phyloP scores from a whole-genome alignment of 345 rosid genomes.

The Melastoma malabathricum region DNA sequence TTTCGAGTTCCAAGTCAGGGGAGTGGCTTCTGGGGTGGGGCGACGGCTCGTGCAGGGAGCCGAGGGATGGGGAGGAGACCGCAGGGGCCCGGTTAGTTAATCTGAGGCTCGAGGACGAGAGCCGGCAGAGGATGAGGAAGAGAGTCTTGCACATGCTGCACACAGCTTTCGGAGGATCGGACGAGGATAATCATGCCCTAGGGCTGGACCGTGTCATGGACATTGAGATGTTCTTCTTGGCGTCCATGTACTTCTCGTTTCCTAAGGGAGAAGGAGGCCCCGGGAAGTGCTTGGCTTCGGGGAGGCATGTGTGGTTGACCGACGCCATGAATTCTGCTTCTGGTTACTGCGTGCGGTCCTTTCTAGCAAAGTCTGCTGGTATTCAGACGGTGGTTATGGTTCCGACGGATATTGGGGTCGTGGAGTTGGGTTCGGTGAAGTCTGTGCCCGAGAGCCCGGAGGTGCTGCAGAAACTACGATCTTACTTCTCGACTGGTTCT shows the following conservation, averaged over 20 bases:
- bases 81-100: conserved; percentile 24
- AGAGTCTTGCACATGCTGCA: conserved; percentile 79
- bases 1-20: conserved; percentile 71
- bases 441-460: conserved; percentile 54
- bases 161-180: conserved; percentile 67
- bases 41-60: conserved; percentile 90
- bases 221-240: conserved; percentile 82
- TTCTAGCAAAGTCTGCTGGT: conserved; percentile 67
- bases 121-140: conserved; percentile 75
- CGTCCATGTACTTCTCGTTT: conserved; percentile 94
- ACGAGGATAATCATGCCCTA: conserved; percentile 70
- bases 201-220: conserved; percentile 83
- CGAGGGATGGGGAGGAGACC: conserved; percentile 61
- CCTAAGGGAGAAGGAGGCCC: conserved; percentile 87
- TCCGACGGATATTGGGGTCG: conserved; percentile 75
- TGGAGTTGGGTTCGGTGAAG: conserved; percentile 89
- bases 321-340: conserved; percentile 33
- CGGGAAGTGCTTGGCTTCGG: conserved; percentile 66
- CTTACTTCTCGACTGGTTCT: conserved; percentile 36
- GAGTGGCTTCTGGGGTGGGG: conserved; percentile 89
- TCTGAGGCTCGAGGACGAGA: conserved; percentile 37
- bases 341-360: conserved; percentile 79
- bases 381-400: conserved; percentile 72
- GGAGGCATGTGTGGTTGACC: conserved; percentile 63
- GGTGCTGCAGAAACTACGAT: conserved; percentile 39